Evolutionary conservation across 2,329 filamentous ascomycete genomes (phyloP), one percentile per base, ranked within the genome.

Genomic region (Orbilia brochopaga): DNA sequence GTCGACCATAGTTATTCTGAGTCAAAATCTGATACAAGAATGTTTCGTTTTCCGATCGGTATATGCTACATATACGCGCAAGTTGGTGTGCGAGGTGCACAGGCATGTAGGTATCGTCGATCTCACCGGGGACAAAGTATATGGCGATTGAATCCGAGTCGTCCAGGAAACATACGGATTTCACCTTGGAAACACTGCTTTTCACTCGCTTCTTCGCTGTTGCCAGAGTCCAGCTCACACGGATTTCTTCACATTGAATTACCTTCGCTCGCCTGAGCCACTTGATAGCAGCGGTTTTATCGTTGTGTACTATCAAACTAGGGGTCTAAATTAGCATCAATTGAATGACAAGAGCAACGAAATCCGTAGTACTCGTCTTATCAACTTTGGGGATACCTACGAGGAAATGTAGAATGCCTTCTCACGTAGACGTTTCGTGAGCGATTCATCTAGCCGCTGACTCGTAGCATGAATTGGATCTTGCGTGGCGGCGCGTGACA

Each of bases 11-110:
- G 17, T 48, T 11, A 11, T 19, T 48, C 19, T 48, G 44, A 1
- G 44, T 48, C 19, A 48, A 23, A 6, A 48, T 48, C 17, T 48
- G 44, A 21, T 48, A 48, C n/a, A 48, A 21, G 7, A 48, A 17
- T 5, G 17, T 21, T 48, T 48, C n/a, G 11, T 48, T 17, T 21
- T 48, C 44, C 8, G n/a, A 6, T 23, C 17, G 15, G 17, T 48
- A 23, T 48, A 48, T 19, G 19, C 21, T 48, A 19, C 44, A 48
- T 5, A 21, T 5, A 2, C 19, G 15, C 4, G 44, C 44, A 21
- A 48, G 19, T 11, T 48, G 44, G 44, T 48, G 8, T 48, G 44
- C 44, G 8, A 48, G 44, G 11, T 48, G 44, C 15, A 48, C 44
- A 17, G 44, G 44, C 19, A 48, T 23, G 21, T 48, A 48, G 19